Percentiles rank a stretch among this genome's conserved stretches.
Conservation (phyloP, 23 red algal genomes). For the Chondrus crispus region DNA sequence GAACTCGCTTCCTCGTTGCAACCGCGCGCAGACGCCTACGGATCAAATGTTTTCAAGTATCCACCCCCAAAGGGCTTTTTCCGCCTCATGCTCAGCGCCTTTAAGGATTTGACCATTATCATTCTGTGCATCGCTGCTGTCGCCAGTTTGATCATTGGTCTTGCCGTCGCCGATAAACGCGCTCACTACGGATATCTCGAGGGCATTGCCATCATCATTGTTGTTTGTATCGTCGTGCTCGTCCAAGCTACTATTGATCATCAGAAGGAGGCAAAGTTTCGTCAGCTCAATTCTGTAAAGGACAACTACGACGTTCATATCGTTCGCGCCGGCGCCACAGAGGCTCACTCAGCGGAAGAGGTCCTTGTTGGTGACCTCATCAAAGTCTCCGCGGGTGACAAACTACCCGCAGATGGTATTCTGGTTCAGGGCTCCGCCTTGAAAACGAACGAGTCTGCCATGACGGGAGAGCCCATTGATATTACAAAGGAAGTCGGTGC, state of each 20-base stretch:
- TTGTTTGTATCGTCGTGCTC: conserved; percentile 73
- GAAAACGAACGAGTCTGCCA: conserved; percentile 85
- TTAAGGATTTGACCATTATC: conserved; percentile 81
- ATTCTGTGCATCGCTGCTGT: conserved; percentile 82
- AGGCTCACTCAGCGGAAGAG: conserved; percentile 21
- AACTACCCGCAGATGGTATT: conserved; percentile 81
- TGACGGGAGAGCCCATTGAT: conserved; percentile 87
- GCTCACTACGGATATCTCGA: conserved; percentile 82
- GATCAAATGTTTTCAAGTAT: conserved; percentile 77
- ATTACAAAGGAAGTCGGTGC: conserved; percentile 58
- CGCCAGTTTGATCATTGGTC: conserved; percentile 55
- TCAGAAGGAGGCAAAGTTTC: conserved; percentile 78
- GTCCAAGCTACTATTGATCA: conserved; percentile 75
- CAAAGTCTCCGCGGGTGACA: conserved; percentile 83
- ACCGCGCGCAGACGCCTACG: conserved; percentile 42
- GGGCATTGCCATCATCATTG: conserved; percentile 88
- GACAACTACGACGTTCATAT: conserved; percentile 83
- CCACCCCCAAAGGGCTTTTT: conserved; percentile 69
- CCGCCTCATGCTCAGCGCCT: conserved; percentile 53
- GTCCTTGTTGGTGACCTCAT: conserved; percentile 88
- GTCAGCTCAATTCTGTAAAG: conserved; percentile 85
- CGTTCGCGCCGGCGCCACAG: conserved; percentile 38
- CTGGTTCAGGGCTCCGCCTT: conserved; percentile 55
- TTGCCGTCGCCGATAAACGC: conserved; percentile 61
- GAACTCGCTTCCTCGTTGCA: conserved; percentile 18